phyloP scores from a whole-genome alignment of 257 asterid genomes.

The Solanum peruvianum region DNA sequence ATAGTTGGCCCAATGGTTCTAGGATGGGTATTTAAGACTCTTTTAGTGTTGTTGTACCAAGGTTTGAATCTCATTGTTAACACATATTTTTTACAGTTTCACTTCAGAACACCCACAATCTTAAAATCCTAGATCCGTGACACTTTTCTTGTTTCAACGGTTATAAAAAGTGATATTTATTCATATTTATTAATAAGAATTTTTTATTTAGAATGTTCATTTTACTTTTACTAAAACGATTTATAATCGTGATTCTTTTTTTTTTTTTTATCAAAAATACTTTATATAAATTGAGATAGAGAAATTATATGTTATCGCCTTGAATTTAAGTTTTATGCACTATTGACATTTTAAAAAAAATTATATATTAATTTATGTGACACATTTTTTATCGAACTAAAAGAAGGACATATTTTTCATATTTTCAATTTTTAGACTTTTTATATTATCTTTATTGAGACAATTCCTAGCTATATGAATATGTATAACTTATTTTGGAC shows the following conservation, averaged over 20 bases:
- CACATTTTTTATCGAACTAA: background rate
- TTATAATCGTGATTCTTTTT: background rate
- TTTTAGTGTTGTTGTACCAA: too few species aligned
- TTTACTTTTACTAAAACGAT: background rate
- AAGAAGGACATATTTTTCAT: background rate
- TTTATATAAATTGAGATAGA: background rate
- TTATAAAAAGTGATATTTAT: background rate
- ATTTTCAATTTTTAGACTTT: background rate
- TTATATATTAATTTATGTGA: background rate
- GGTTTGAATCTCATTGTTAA: too few species aligned
- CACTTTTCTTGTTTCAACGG: too few species aligned
- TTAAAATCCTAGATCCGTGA: too few species aligned
- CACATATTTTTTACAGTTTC: too few species aligned
- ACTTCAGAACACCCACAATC: too few species aligned
- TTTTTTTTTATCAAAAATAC: too few species aligned
- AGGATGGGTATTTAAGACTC: too few species aligned
- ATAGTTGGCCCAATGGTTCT: too few species aligned
- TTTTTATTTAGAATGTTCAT: accelerated
- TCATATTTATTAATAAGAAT: background rate
- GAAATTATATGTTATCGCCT: background rate
- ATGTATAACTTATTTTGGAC: background rate
- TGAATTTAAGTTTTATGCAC: background rate
- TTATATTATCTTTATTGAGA: background rate
- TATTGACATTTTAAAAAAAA: background rate
- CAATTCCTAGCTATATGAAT: background rate